Evolutionary conservation across 768 basidiomycete species (phyloP), one percentile per base, ranked within the genome.

Genomic region (Fomitopsis serialis): DNA sequence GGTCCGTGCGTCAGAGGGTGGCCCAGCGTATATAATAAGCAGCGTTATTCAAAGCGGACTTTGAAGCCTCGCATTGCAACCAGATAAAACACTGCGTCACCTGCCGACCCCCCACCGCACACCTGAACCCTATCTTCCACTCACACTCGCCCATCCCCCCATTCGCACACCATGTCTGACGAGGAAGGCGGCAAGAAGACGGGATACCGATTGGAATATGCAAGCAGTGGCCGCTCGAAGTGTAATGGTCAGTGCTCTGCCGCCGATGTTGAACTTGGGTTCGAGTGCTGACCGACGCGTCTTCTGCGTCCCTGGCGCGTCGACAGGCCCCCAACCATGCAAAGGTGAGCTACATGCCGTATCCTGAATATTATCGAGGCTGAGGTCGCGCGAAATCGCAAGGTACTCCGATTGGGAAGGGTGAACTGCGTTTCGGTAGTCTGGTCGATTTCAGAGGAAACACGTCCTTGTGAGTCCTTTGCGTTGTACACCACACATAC

Each of bases 131-230:
- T 60, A 54, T 56, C 54, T 55, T 50, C 50, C 57, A 55, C 51
- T 55, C 50, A 48, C 22, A 45, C 57, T 50, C 48, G 45, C 50
- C 10, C 45, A 34, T 52, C 51, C 40, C 43, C 29, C 23, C 1
- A 7, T 37, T 40, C 29, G 13, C 37, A 34, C 40, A 58, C 53
- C 43, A 74, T 74, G 72, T 74, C 72, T 43, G 72, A 72, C 57
- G 58, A 55, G 32, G 72, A 72, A 57, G 61, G 57, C 17, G 54
- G 50, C 51, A 84, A 77, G 69, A 76, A 79, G 52, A 69, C 74
- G 43, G 85, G 85, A 56, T 92, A 92, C 72, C 82, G 89, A 60
- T 73, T 92, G 40, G 89, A 92, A 69, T 90, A 90, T 69, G 82
- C 89, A 48, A 55, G 70, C 43, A 83, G 81, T 53, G 75, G 71